Conservation (phyloP, 305 asterid species). For the Nicotiana rustica region DNA sequence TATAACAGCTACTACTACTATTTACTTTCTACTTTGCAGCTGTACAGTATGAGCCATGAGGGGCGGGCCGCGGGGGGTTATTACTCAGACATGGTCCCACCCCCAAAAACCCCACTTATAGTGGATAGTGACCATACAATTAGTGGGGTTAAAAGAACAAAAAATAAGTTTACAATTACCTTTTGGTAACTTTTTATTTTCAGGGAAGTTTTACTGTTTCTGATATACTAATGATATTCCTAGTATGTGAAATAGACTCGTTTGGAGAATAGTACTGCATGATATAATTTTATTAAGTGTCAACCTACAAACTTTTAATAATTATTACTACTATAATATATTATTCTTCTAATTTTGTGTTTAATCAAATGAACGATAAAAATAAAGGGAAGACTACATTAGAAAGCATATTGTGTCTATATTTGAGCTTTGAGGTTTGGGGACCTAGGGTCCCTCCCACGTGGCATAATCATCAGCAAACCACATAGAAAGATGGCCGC, state of each 20-base stretch:
- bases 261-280: too few species aligned
- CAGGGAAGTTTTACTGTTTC: background rate
- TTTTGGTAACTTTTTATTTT: conserved; percentile 8
- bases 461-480: conserved; percentile 16
- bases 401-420: background rate
- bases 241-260: too few species aligned
- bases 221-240: too few species aligned
- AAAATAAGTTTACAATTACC: background rate
- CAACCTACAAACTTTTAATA: too few species aligned
- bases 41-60: background rate
- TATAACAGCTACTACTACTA: background rate
- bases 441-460: background rate
- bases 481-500: background rate
- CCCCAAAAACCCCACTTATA: conserved; percentile 45
- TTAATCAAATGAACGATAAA: too few species aligned
- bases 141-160: conserved; percentile 29
- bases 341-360: too few species aligned
- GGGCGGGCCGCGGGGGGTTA: background rate
- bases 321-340: too few species aligned
- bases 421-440: background rate
- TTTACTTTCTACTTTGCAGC: conserved; percentile 11
- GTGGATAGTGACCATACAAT: conserved; percentile 55
- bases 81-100: conserved; percentile 45
- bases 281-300: too few species aligned
- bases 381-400: background rate